Evolutionary conservation across 2,329 filamentous ascomycete genomes (phyloP).

Genomic region (Aspergillus thermomutatus): DNA sequence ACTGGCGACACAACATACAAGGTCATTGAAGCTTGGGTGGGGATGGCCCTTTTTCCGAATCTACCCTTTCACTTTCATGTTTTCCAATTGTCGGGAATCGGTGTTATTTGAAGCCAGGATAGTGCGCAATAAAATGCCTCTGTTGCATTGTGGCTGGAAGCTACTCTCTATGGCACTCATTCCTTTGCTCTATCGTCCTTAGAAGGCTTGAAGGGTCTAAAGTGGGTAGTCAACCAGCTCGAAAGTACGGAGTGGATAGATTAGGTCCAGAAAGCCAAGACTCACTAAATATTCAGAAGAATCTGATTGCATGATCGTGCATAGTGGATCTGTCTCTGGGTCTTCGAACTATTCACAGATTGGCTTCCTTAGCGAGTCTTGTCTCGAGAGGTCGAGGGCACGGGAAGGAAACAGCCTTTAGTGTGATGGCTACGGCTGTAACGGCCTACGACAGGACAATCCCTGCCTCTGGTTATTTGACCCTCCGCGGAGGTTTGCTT

Average conservation of each 20-base stretch:
- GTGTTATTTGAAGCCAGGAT: neutral
- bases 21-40: too few species aligned
- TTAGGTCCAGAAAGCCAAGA: constrained; percentile 17
- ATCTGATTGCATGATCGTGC: constrained; percentile 12
- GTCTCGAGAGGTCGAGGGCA: neutral
- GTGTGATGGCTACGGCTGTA: constrained; percentile 10
- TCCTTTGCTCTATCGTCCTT: constrained; percentile 1
- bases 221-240: neutral
- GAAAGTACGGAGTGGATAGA: neutral
- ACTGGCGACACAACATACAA: too few species aligned
- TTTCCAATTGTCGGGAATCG: neutral
- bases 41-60: neutral
- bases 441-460: constrained; percentile 10
- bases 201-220: constrained; percentile 10
- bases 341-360: constrained; percentile 8
- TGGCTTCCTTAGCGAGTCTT: neutral
- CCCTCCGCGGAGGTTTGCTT: constrained; percentile 3
- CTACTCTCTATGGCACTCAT: constrained; percentile 5
- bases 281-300: constrained; percentile 11
- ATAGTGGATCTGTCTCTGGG: constrained; percentile 10
- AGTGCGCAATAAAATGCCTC: constrained; percentile 3
- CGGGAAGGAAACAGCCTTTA: neutral
- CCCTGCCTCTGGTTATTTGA: constrained; percentile 8
- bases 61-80: neutral
- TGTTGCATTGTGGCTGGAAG: constrained; percentile 12